Evolutionary conservation across 768 basidiomycete species (phyloP).

Genomic region (Rhodosporidiobolus sp.): DNA sequence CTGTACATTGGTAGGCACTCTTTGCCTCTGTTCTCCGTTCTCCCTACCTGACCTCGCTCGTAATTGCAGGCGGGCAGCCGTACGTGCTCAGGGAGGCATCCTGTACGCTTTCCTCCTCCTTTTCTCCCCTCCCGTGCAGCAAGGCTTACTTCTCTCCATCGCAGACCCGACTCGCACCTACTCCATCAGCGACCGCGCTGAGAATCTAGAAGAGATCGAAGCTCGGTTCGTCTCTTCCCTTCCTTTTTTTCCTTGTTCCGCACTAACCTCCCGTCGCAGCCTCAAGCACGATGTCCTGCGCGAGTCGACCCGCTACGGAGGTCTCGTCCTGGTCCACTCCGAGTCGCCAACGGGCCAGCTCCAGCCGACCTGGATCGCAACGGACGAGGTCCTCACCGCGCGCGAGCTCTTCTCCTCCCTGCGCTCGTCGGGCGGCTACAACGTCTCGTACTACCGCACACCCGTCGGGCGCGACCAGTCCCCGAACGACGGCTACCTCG

Average conservation of each 20-base stretch:
- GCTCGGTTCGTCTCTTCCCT: constrained; percentile 11
- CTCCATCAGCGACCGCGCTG: constrained; percentile 81
- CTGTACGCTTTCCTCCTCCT: constrained; percentile 28
- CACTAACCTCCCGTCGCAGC: constrained; percentile 50
- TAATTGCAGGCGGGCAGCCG: constrained; percentile 60
- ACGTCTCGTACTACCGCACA: constrained; percentile 73
- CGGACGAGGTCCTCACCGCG: constrained; percentile 87
- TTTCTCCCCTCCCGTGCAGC: neutral
- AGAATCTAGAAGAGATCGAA: constrained; percentile 92
- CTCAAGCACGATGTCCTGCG: constrained; percentile 86
- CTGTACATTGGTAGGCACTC: constrained; percentile 67
- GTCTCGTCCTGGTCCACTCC: constrained; percentile 81
- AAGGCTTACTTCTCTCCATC: neutral
- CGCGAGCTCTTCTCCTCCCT: constrained; percentile 62
- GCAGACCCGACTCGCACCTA: constrained; percentile 74
- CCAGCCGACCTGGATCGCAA: constrained; percentile 87
- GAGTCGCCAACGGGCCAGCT: constrained; percentile 58
- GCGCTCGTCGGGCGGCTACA: constrained; percentile 35
- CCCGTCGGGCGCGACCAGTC: constrained; percentile 91
- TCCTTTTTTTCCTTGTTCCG: no score
- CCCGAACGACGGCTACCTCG: constrained; percentile 96
- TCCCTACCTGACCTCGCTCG: neutral
- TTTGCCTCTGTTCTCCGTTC: neutral
- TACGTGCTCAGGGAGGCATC: constrained; percentile 82
- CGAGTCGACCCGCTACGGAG: constrained; percentile 80